phyloP scores from a whole-genome alignment of 805 yeast species.

The Cyberlindnera maritima region DNA sequence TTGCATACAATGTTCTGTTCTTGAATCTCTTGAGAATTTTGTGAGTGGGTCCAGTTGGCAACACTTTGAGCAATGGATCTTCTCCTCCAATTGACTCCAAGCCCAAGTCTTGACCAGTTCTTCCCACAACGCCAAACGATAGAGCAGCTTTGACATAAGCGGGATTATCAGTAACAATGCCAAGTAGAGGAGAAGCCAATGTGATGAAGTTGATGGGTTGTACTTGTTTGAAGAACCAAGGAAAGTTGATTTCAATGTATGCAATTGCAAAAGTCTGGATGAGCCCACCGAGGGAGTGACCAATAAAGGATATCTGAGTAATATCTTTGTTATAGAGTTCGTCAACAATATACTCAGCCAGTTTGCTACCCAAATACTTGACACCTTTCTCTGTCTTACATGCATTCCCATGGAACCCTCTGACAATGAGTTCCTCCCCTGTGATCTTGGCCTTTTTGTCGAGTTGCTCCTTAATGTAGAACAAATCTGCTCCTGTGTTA shows the following conservation, averaged over 20 bases:
- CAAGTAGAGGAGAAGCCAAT: constrained; percentile 72
- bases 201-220: constrained; percentile 68
- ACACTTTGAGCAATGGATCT: constrained; percentile 53
- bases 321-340: constrained; percentile 46
- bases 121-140: constrained; percentile 74
- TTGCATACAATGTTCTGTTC: constrained; percentile 72
- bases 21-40: constrained; percentile 51
- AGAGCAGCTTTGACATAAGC: constrained; percentile 66
- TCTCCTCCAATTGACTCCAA: constrained; percentile 43
- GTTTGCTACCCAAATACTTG: constrained; percentile 65
- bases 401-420: constrained; percentile 67
- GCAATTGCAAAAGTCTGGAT: constrained; percentile 78
- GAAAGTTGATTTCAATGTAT: constrained; percentile 62
- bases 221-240: constrained; percentile 60
- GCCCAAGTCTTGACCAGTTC: constrained; percentile 77
- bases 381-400: constrained; percentile 81
- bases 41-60: constrained; percentile 71
- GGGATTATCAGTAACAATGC: constrained; percentile 77
- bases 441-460: constrained; percentile 41
- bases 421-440: constrained; percentile 56
- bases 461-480: constrained; percentile 66
- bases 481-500: constrained; percentile 73
- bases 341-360: constrained; percentile 61
- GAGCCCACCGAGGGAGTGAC: constrained; percentile 79
- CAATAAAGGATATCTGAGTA: constrained; percentile 63